These are phyloP conservation scores for Carex kokanica DNA, from an alignment of 176 grass and related monocot species.

Conservation along the genomic window DNA sequence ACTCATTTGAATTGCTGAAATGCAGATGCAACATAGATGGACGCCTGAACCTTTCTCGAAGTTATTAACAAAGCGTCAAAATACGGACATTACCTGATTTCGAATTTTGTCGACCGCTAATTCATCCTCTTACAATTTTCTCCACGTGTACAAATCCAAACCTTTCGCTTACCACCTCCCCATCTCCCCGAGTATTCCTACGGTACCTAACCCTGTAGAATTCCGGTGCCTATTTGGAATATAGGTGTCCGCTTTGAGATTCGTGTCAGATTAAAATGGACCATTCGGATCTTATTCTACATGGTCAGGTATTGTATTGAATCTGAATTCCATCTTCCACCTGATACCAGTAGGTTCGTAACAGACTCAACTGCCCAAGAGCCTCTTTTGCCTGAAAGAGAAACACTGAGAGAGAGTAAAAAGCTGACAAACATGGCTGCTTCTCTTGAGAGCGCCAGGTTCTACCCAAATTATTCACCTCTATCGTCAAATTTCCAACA, in stretches of 20 bases:
- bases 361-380: not conserved
- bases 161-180: not conserved
- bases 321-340: no score
- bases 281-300: no score
- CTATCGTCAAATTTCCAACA: slow-evolving; percentile 17
- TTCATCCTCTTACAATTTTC: not conserved
- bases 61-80: not conserved
- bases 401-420: not conserved
- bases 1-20: no score
- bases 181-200: no score
- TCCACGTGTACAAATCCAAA: not conserved
- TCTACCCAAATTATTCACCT: not conserved
- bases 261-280: no score
- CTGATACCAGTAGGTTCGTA: no score
- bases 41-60: no score
- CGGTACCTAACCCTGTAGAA: no score
- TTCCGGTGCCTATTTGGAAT: no score
- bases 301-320: no score
- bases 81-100: not conserved
- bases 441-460: slow-evolving; percentile 23
- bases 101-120: not conserved
- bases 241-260: no score
- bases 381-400: not conserved
- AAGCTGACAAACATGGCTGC: slow-evolving; percentile 32
- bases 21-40: no score